Evolutionary conservation across 2,329 filamentous ascomycete genomes (phyloP), one percentile per base, ranked within the genome.

Genomic region (Amylocarpus encephaloides): DNA sequence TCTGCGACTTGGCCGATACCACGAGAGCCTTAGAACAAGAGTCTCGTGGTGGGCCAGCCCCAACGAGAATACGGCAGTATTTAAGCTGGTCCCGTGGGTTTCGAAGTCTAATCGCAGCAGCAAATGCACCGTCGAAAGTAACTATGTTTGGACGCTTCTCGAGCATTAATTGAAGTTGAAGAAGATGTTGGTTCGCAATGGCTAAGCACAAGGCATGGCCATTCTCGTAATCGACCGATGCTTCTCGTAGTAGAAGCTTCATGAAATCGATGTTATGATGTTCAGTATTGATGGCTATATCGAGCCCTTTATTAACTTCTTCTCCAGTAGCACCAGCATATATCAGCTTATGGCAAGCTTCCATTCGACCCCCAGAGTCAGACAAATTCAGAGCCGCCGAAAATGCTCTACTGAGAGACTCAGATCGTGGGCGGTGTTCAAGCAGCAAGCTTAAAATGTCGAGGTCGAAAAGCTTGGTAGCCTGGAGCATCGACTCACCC

Each of bases 291-390:
- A 53, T 15, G 13, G 43, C 51, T 29, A 48, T 19, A 5, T 16
- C 16, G 19, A 53, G 51, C 9, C 35, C 51, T 43, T 42, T 48
- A 35, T 53, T 48, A 12, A 53, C 51, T 41, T 38, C 48, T 13
- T 44, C 40, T 7, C 51, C 51, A n/a, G 15, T 35, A 13, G 48
- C 51, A 6, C 51, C 51, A 44, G 51, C 38, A 26, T 48, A 12
- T 5, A 53, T 35, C 12, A 53, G 32, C 34, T 32, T 53, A 30
- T 48, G 15, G 22, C 51, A 53, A n/a, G 48, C 48, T 7, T 32
- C 16, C 36, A 50, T 51, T 26, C 51, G 38, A 19, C 22, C 40
- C 9, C 35, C 15, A 5, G 43, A 33, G 12, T 41, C 16, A 12
- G 7, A 11, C 11, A 46, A 34, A 33, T 45, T 35, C 33, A 51